phyloP scores from a whole-genome alignment of 768 basidiomycete species.

The Leccinum incarnatum region DNA sequence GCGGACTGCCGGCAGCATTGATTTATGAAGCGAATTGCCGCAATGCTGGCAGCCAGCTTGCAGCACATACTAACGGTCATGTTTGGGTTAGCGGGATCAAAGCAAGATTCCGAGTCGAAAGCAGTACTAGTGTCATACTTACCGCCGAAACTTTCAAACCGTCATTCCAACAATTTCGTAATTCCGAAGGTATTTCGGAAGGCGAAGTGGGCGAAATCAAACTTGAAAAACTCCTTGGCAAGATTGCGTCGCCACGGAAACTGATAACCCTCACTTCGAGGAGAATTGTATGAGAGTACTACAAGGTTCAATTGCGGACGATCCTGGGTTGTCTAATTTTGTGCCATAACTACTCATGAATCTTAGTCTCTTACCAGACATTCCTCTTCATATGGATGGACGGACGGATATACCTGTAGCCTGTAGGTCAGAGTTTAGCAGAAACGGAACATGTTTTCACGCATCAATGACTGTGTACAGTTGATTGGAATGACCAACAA shows the following conservation, averaged over 20 bases:
- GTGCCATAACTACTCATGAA: too few relatives aligned
- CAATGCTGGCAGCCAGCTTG: neutral
- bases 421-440: neutral
- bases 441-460: neutral
- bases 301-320: too few relatives aligned
- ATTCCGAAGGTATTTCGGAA: too few relatives aligned
- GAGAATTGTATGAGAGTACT: too few relatives aligned
- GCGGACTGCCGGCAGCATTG: neutral
- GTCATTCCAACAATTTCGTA: neutral
- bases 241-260: neutral
- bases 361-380: too few relatives aligned
- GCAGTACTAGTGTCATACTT: neutral
- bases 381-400: neutral
- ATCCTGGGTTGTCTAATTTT: too few relatives aligned
- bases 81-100: neutral
- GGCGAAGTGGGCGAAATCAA: too few relatives aligned
- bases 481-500: neutral
- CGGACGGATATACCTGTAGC: neutral
- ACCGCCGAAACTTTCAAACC: neutral
- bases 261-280: neutral
- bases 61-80: neutral
- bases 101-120: too few relatives aligned
- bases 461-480: neutral
- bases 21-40: neutral
- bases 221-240: too few relatives aligned